phyloP scores from a whole-genome alignment of 805 yeast species.

The Ascoidea asiatica region DNA sequence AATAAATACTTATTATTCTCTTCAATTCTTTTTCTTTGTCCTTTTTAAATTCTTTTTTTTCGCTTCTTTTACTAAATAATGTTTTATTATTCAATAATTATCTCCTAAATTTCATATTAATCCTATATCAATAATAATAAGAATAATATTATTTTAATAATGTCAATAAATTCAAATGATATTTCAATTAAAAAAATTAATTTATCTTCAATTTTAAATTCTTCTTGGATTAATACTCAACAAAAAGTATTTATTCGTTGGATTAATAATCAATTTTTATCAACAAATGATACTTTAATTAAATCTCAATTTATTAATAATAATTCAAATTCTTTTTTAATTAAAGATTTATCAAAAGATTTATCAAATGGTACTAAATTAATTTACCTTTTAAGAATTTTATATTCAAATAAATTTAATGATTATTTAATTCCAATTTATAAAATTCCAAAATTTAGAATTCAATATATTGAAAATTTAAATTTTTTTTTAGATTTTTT shows the following conservation, averaged over 20 bases:
- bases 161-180: too few species aligned
- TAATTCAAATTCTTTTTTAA: neutral
- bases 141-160: too few species aligned
- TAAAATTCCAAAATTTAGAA: conserved; percentile 24
- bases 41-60: too few species aligned
- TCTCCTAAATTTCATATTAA: too few species aligned
- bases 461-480: conserved; percentile 35
- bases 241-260: conserved; percentile 36
- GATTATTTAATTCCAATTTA: conserved; percentile 12
- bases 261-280: conserved; percentile 26
- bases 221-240: conserved; percentile 33
- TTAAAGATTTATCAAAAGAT: conserved; percentile 18
- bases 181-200: neutral
- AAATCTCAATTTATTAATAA: neutral
- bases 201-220: too few species aligned
- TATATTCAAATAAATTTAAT: conserved; percentile 15
- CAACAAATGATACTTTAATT: conserved; percentile 12
- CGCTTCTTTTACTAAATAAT: too few species aligned
- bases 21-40: too few species aligned
- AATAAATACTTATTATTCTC: too few species aligned
- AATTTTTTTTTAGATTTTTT: conserved; percentile 28
- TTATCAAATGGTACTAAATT: conserved; percentile 27
- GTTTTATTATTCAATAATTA: too few species aligned
- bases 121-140: too few species aligned
- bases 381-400: conserved; percentile 21